Evolutionary conservation across 306 rosid genomes (phyloP), one percentile per base, ranked within the genome.

Genomic region (Cucurbita moschata): DNA sequence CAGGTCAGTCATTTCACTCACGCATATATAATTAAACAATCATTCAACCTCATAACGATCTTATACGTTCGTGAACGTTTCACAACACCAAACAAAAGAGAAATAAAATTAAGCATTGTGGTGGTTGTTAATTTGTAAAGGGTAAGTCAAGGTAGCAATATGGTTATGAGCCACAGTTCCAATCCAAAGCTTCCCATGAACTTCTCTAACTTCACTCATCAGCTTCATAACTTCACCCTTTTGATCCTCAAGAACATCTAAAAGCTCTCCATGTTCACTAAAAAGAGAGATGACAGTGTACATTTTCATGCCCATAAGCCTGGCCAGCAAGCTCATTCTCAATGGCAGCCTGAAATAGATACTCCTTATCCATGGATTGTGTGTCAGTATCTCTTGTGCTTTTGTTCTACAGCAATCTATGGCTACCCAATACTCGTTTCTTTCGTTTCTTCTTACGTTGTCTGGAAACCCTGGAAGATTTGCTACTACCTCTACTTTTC

Each of bases 131-230:
- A 23, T 21, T 68, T 68, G 40, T 39, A 46, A 83, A 76, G 96
- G 92, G 79, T 90, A 89, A 84, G 90, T 78, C 61, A 94, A 77
- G 4, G 97, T 90, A 60, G 97, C 90, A 74, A 90, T 89, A 56
- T 90, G 92, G 75, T 94, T 94, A 79, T 94, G 97, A 75, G 96
- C 98, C 10, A 94, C 98, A 1, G 97, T 90, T 64, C 97, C 98
- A 77, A 90, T 90, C 98, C 97, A 94, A 47, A 94, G 88, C 78
- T 87, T 94, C 2, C 95, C 98, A 0, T 86, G 64, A 0, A 53
- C 84, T 65, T 90, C 90, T 77, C 85, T 86, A n/a, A 94, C 98
- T 81, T 94, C 96, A 46, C 96, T 90, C 43, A 90, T 97, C 10
- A 94, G 76, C 83, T 89, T 86, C 98, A 90, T 94, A 0, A 90